Percentiles rank a stretch among this genome's conserved stretches.
Evolutionary conservation across 805 yeast species (phyloP).

Genomic region (Kodamaea nitidulidarum): DNA sequence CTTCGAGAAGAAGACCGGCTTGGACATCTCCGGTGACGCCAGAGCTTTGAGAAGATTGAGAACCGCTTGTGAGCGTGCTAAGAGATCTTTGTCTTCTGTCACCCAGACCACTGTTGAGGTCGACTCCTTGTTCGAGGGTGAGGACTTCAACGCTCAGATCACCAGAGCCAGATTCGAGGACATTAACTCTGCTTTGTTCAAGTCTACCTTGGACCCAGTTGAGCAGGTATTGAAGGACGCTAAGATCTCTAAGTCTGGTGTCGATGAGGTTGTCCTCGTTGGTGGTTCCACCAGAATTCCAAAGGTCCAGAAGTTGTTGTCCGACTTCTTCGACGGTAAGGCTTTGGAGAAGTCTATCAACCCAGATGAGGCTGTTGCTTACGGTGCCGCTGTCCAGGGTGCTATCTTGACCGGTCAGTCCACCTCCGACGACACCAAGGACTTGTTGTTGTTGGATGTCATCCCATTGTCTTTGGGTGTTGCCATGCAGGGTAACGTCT

Average conservation of each 20-base stretch:
- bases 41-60: constrained; percentile 50
- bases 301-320: constrained; percentile 47
- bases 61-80: constrained; percentile 51
- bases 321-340: constrained; percentile 49
- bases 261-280: constrained; percentile 47
- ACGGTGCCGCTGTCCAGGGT: constrained; percentile 51
- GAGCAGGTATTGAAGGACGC: constrained; percentile 49
- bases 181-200: constrained; percentile 47
- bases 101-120: constrained; percentile 49
- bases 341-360: constrained; percentile 47
- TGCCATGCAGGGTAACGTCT: constrained; percentile 49
- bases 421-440: constrained; percentile 47
- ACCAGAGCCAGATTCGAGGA: constrained; percentile 52
- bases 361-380: constrained; percentile 51
- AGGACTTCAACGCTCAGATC: constrained; percentile 46
- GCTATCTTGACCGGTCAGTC: constrained; percentile 49
- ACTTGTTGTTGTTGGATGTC: constrained; percentile 48
- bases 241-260: constrained; percentile 37
- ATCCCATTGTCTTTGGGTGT: constrained; percentile 50
- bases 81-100: constrained; percentile 48
- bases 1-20: constrained; percentile 45
- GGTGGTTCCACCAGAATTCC: constrained; percentile 54
- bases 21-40: constrained; percentile 43
- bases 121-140: constrained; percentile 48
- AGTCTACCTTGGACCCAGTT: constrained; percentile 48